These are phyloP conservation scores for Physcomitrellopsis africana DNA, from an alignment of 225 moss, liverwort and hornwort species.

Conservation along the genomic window DNA sequence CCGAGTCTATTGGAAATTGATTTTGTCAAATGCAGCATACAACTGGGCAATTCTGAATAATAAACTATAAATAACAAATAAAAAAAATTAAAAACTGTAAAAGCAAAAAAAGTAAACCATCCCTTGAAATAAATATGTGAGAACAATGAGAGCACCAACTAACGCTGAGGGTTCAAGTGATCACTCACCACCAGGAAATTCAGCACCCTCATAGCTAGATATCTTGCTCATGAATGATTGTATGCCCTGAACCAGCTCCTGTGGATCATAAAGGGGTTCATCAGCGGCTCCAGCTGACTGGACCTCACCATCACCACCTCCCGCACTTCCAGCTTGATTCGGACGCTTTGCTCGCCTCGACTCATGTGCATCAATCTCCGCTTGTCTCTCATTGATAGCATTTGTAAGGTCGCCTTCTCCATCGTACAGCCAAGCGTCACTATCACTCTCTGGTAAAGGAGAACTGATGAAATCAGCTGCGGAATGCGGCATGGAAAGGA, in stretches of 20 bases:
- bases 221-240: conserved; percentile 88
- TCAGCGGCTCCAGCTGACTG: conserved; percentile 40
- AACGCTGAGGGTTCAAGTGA: not conserved
- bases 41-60: not conserved
- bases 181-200: conserved; percentile 72
- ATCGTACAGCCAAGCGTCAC: conserved; percentile 84
- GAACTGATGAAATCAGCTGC: conserved; percentile 50
- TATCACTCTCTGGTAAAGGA: conserved; percentile 60
- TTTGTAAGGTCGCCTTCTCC: conserved; percentile 80
- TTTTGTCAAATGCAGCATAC: not conserved
- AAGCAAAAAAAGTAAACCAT: not conserved
- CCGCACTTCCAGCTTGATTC: conserved; percentile 29
- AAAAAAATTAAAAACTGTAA: not conserved
- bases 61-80: not conserved
- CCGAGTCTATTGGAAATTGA: conserved; percentile 5
- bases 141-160: conserved; percentile 7
- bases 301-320: conserved; percentile 18
- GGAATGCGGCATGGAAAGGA: conserved; percentile 57
- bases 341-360: conserved; percentile 39
- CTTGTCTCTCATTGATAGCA: conserved; percentile 71
- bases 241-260: conserved; percentile 77
- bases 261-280: conserved; percentile 67
- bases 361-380: conserved; percentile 84
- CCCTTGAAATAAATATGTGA: not conserved
- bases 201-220: conserved; percentile 96